Base-by-base conservation (phyloP, 345 rosid species). In the Garcia nutans region DNA sequence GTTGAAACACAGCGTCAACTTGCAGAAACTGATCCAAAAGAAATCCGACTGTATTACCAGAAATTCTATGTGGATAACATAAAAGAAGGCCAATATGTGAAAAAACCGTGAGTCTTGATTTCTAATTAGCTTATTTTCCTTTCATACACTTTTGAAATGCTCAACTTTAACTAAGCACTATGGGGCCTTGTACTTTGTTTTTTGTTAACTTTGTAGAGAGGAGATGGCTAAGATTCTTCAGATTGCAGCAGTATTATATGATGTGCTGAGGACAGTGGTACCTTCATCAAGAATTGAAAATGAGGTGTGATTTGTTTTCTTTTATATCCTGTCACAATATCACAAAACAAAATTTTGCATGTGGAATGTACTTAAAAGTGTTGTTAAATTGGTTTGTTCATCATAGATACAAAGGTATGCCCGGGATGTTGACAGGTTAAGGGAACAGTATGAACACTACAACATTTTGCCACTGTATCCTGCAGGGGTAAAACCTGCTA, bases 161-260 rank as follows among this genome's bases (percentile, higher is more conserved):
- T 22, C 42, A 20, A 65, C 28, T 50, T 76, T 28, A 63, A 52
- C 79, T 75, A 45, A 79, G 70, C 56, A 37, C 64, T 9, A 58
- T 75, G 72, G 62, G 54, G 8, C 52, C n/a, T 77, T 63, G 24
- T 76, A 44, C 10, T 76, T 61, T 77, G 55, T 5, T 78, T 78
- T 73, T 13, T 78, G 47, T 44, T 67, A 70, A 58, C 64, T 56
- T 79, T 89, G 80, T 83, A 96, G 99, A 88, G 97, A 93, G 87
- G 97, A 92, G 88, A 92, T 96, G 97, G 92, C 88, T 55, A 93
- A 88, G 85, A 83, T 87, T 68, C 87, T 88, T 82, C 95, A 92
- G 85, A 84, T 85, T 76, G 99, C 98, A 19, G 56, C 97, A 0
- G 97, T 96, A n/a, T 88, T 96, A 75, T 92, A 87, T 82, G 98